These are phyloP conservation scores for Ceratocystis cacaofunesta DNA, from an alignment of 2,329 filamentous ascomycete genomes.

Conservation along the genomic window DNA sequence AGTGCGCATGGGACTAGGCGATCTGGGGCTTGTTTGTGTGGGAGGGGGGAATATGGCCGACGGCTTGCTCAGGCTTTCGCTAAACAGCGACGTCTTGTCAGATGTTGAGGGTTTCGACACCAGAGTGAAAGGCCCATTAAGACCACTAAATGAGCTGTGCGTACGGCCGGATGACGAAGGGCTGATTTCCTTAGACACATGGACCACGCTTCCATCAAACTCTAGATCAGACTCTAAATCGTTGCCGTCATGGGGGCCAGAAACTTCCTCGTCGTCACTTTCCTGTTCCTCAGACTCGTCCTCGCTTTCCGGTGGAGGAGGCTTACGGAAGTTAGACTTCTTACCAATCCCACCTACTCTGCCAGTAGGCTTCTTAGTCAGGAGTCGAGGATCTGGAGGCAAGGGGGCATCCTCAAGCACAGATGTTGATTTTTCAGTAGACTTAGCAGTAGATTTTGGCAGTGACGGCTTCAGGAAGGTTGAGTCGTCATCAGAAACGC, in stretches of 20 bases:
- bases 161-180: constrained; percentile 39
- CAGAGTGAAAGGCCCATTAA: constrained; percentile 34
- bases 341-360: constrained; percentile 6
- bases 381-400: constrained; percentile 30
- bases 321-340: constrained; percentile 8
- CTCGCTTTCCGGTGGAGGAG: constrained; percentile 23
- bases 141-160: constrained; percentile 39
- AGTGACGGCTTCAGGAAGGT: constrained; percentile 10
- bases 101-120: constrained; percentile 21
- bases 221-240: constrained; percentile 34
- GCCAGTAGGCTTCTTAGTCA: constrained; percentile 20
- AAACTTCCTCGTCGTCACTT: constrained; percentile 26
- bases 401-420: constrained; percentile 26
- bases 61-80: constrained; percentile 6
- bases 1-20: constrained; percentile 54
- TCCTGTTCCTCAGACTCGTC: constrained; percentile 27
- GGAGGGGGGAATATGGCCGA: constrained; percentile 30
- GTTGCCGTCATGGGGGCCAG: constrained; percentile 30
- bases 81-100: constrained; percentile 10
- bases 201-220: constrained; percentile 44
- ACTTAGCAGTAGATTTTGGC: constrained; percentile 16
- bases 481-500: constrained; percentile 14
- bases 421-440: constrained; percentile 17
- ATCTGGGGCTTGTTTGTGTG: constrained; percentile 45
- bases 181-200: constrained; percentile 45